Evolutionary conservation across 805 yeast genomes (phyloP).

Genomic region (Groenewaldozyma tartarivorans): DNA sequence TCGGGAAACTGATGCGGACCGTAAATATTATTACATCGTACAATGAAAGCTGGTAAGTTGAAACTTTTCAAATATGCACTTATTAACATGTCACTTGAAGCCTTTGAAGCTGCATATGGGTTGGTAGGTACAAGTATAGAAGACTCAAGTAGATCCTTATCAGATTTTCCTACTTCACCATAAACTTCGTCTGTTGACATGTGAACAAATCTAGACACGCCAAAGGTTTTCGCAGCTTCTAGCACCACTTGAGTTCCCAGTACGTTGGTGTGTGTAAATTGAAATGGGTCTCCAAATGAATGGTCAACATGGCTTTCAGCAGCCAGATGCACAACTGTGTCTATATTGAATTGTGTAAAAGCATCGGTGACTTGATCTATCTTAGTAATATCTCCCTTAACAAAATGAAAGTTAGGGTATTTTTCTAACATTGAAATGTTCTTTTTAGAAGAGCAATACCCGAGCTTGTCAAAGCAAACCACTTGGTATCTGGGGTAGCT

Average conservation of each 20-base stretch:
- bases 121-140: slow-evolving; percentile 40
- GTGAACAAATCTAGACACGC: slow-evolving; percentile 30
- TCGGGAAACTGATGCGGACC: slow-evolving; percentile 49
- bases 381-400: slow-evolving; percentile 31
- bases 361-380: slow-evolving; percentile 17
- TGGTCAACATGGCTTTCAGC: slow-evolving; percentile 49
- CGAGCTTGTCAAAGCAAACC: slow-evolving; percentile 38
- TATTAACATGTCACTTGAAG: slow-evolving; percentile 41
- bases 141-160: slow-evolving; percentile 27
- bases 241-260: slow-evolving; percentile 39
- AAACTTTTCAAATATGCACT: slow-evolving; percentile 36
- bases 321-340: slow-evolving; percentile 40
- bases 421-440: slow-evolving; percentile 25
- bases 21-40: slow-evolving; percentile 44
- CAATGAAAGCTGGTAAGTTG: slow-evolving; percentile 32
- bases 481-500: slow-evolving; percentile 26
- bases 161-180: slow-evolving; percentile 33
- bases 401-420: slow-evolving; percentile 21
- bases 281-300: slow-evolving; percentile 37
- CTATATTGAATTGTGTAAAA: slow-evolving; percentile 20
- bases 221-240: slow-evolving; percentile 29
- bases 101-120: slow-evolving; percentile 51
- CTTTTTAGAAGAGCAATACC: slow-evolving; percentile 34
- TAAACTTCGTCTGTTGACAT: slow-evolving; percentile 54
- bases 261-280: slow-evolving; percentile 37